phyloP scores from a whole-genome alignment of 2,329 filamentous ascomycete genomes.

The Alternaria ethzedia region DNA sequence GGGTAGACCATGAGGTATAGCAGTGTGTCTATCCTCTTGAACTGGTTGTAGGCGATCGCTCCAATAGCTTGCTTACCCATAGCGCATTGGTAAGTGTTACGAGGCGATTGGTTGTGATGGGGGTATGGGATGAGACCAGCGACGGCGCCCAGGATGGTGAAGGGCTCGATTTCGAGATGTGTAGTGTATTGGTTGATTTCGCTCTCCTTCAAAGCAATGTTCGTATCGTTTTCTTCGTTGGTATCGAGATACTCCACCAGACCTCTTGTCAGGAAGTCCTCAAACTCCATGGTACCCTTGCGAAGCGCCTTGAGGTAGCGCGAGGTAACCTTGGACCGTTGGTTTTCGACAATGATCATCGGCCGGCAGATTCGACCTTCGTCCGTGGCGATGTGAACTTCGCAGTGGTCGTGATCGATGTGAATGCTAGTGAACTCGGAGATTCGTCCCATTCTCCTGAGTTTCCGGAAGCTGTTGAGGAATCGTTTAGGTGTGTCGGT shows the following conservation, averaged over 20 bases:
- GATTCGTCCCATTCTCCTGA: conserved; percentile 87
- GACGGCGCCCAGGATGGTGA: conserved; percentile 93
- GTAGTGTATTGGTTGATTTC: conserved; percentile 85
- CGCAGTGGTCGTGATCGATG: conserved; percentile 89
- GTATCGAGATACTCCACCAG: conserved; percentile 97
- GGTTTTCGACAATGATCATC: conserved; percentile 92
- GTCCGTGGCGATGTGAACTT: conserved; percentile 94
- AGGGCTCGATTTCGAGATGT: conserved; percentile 96
- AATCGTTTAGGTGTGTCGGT: conserved; percentile 88
- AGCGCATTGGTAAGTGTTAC: conserved; percentile 98
- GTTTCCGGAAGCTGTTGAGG: conserved; percentile 80
- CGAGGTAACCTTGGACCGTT: conserved; percentile 77
- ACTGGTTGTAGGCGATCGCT: conserved; percentile 97
- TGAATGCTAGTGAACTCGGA: conserved; percentile 97
- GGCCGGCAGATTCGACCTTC: conserved; percentile 96
- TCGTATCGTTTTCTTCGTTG: conserved; percentile 96
- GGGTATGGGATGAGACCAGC: conserved; percentile 97
- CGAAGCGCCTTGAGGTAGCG: conserved; percentile 82
- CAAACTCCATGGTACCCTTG: conserved; percentile 84
- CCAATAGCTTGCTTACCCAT: conserved; percentile 99
- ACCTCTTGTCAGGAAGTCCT: conserved; percentile 89
- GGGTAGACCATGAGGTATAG: conserved; percentile 98
- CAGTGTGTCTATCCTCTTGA: conserved; percentile 93
- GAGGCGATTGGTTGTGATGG: conserved; percentile 97
- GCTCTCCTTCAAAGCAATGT: conserved; percentile 87